A percentile compares a stretch with the other conserved stretches of the same genome.
Evolutionary conservation across 2,329 filamentous ascomycete species (phyloP).

Genomic region (Ophiostoma triangulosporum): DNA sequence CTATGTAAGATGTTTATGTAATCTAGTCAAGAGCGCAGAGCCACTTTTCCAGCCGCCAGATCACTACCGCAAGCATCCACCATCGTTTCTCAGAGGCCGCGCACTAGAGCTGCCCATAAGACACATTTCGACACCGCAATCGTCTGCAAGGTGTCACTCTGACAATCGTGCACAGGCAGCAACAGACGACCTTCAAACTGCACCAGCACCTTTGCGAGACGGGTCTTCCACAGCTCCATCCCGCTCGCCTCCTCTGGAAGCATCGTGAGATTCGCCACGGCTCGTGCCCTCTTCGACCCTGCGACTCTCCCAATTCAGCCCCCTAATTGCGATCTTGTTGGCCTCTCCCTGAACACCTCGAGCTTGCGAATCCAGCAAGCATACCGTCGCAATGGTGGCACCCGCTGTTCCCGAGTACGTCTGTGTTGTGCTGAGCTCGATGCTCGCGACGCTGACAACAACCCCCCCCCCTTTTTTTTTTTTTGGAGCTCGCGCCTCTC

Average conservation of each 20-base stretch:
- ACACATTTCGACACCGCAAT: not conserved
- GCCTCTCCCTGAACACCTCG: not conserved
- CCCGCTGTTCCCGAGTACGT: constrained; percentile 65
- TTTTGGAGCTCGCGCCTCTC: not conserved
- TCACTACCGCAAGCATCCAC: not conserved
- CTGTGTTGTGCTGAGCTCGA: not conserved
- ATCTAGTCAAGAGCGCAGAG: not conserved
- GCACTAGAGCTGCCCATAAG: not conserved
- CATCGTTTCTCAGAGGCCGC: not conserved
- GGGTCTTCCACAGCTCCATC: not conserved
- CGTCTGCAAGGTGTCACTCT: constrained; percentile 2
- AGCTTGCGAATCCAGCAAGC: not conserved
- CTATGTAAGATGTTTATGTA: not conserved
- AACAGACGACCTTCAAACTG: not conserved
- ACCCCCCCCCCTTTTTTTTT: not conserved
- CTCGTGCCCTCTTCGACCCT: not conserved
- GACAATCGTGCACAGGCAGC: not conserved
- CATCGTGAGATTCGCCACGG: not conserved
- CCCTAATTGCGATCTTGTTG: not conserved
- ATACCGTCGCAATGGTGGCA: constrained; percentile 45
- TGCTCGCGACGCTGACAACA: not conserved
- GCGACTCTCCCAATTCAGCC: not conserved
- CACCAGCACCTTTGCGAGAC: not conserved
- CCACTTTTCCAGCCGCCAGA: constrained; percentile 6
- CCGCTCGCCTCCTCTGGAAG: not conserved